These are phyloP conservation scores for Pistacia vera DNA, from an alignment of 345 rosid genomes.

Conservation along the genomic window DNA sequence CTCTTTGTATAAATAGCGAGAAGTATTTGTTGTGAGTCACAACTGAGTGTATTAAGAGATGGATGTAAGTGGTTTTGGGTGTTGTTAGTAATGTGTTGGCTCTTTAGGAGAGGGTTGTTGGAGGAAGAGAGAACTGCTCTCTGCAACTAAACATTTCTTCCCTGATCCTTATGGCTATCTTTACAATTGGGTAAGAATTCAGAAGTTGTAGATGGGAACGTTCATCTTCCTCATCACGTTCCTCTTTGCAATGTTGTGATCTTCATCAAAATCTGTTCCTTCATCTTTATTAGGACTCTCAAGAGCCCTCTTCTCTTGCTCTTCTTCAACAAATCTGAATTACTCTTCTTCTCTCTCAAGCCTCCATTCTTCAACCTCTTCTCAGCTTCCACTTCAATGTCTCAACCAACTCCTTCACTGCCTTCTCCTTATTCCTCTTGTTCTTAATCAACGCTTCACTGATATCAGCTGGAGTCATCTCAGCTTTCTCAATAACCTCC, in stretches of 20 bases:
- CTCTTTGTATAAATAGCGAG: too few species aligned
- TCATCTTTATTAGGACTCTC: conserved; percentile 60
- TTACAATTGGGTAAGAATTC: too few species aligned
- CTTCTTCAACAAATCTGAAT: conserved; percentile 34
- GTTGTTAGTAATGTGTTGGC: too few species aligned
- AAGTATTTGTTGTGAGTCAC: too few species aligned
- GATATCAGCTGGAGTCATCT: conserved; percentile 93
- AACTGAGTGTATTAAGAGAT: too few species aligned
- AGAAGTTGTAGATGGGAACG: too few species aligned
- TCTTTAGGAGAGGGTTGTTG: too few species aligned
- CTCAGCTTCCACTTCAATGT: conserved; percentile 51
- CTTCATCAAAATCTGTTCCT: conserved; percentile 35
- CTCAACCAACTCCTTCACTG: conserved; percentile 59
- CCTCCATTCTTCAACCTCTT: conserved; percentile 40
- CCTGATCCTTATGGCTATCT: too few species aligned
- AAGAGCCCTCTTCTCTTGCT: conserved; percentile 86
- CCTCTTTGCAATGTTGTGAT: conserved; percentile 21
- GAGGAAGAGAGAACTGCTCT: too few species aligned
- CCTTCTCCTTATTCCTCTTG: conserved; percentile 53
- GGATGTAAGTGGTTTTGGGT: too few species aligned
- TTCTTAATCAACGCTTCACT: conserved; percentile 85
- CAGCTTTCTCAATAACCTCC: conserved; percentile 56
- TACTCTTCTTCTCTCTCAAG: conserved; percentile 21
- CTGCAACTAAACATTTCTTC: too few species aligned
- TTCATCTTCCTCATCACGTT: conserved; percentile 37